These are phyloP conservation scores for Curvularia verruculosa DNA, from an alignment of 2,329 filamentous ascomycete species.

Conservation along the genomic window DNA sequence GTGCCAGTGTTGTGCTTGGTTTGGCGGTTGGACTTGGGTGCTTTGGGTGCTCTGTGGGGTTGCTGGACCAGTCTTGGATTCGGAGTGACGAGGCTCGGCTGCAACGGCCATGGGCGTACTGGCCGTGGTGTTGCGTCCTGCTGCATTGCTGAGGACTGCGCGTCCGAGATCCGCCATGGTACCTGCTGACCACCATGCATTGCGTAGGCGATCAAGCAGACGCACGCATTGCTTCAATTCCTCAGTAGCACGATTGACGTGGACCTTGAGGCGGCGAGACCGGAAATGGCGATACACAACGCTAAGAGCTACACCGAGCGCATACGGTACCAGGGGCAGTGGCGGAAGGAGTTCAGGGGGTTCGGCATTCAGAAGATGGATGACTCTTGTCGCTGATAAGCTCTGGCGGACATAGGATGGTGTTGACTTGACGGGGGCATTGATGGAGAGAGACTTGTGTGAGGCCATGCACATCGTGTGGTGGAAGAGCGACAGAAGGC, in stretches of 20 bases:
- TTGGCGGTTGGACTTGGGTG: constrained; percentile 17
- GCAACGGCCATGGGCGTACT: constrained; percentile 40
- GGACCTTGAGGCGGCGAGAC: constrained; percentile 56
- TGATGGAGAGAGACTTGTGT: constrained; percentile 56
- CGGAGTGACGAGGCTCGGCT: constrained; percentile 26
- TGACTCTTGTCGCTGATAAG: constrained; percentile 62
- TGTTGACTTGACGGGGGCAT: constrained; percentile 55
- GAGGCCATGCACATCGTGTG: constrained; percentile 63
- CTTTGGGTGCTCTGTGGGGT: constrained; percentile 25
- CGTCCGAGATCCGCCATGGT: constrained; percentile 53
- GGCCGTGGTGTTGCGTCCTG: constrained; percentile 42
- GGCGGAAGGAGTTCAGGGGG: constrained; percentile 56
- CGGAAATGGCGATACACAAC: constrained; percentile 64
- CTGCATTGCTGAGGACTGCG: constrained; percentile 49
- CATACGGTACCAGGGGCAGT: constrained; percentile 62
- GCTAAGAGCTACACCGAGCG: constrained; percentile 61
- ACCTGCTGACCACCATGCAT: constrained; percentile 55
- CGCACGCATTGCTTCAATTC: constrained; percentile 54
- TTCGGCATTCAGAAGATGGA: constrained; percentile 58
- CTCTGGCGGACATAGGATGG: constrained; percentile 61
- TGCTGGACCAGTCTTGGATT: constrained; percentile 30
- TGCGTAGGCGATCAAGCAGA: constrained; percentile 53
- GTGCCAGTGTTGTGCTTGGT: constrained; percentile 29
- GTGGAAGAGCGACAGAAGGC: constrained; percentile 62
- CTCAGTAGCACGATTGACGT: constrained; percentile 54